Conservation (phyloP, 345 rosid genomes). For the Gossypium mustelinum region DNA sequence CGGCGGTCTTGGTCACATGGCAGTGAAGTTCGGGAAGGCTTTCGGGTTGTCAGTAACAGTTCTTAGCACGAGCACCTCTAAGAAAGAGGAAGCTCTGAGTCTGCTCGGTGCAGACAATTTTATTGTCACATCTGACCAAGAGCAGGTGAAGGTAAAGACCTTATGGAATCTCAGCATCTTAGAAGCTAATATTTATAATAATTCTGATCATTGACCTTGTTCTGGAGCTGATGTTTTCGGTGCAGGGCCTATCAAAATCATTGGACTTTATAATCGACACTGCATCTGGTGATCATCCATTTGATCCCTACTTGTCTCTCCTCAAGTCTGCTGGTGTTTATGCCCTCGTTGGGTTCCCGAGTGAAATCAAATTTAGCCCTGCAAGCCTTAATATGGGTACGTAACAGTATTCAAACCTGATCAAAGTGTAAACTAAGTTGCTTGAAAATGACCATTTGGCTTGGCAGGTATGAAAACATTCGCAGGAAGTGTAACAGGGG, state of each 20-base stretch:
- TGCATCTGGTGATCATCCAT: constrained; percentile 83
- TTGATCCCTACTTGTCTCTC: constrained; percentile 76
- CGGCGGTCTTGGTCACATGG: constrained; percentile 96
- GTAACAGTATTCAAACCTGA: background rate
- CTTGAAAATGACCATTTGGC: constrained; percentile 8
- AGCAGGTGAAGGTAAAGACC: constrained; percentile 67
- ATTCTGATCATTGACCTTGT: background rate
- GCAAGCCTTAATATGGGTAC: constrained; percentile 59
- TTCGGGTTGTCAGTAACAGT: constrained; percentile 79
- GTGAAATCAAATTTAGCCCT: constrained; percentile 77
- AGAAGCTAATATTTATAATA: background rate
- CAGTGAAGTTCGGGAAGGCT: constrained; percentile 92
- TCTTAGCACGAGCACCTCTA: constrained; percentile 71
- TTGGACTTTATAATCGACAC: constrained; percentile 79
- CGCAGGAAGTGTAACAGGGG: constrained; percentile 66
- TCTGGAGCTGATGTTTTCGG: constrained; percentile 4
- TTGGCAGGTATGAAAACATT: constrained; percentile 62
- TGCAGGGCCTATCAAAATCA: constrained; percentile 58
- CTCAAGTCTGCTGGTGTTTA: constrained; percentile 63
- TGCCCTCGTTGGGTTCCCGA: constrained; percentile 74
- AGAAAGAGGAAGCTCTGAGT: constrained; percentile 76
- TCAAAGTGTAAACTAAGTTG: background rate
- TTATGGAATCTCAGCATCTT: background rate
- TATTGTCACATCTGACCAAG: constrained; percentile 63
- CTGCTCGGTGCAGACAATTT: constrained; percentile 64